Evolutionary conservation across 2,329 filamentous ascomycete genomes (phyloP).

Genomic region (Cladosporium velox): DNA sequence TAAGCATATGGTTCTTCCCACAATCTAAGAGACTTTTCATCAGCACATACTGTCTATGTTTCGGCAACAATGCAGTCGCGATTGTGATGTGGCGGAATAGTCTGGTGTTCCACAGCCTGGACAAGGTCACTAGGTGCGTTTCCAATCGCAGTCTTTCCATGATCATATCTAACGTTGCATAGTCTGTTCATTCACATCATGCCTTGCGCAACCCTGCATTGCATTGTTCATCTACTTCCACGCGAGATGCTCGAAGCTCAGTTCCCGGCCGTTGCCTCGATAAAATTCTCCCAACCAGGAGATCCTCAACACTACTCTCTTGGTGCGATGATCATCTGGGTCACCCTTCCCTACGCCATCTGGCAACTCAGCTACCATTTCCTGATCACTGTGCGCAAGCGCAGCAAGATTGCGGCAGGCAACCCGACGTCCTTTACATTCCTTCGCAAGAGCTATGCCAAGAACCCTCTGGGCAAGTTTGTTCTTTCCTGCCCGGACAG

Average conservation of each 20-base stretch:
- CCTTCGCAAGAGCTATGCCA: conserved; percentile 88
- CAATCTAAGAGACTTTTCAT: conserved; percentile 89
- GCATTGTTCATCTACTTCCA: conserved; percentile 79
- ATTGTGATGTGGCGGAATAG: conserved; percentile 99
- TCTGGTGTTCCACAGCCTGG: conserved; percentile 95
- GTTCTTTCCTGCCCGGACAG: conserved; percentile 74
- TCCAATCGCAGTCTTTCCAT: neutral
- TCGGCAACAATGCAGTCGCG: conserved; percentile 94
- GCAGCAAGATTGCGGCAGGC: conserved; percentile 92
- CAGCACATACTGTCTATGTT: conserved; percentile 86
- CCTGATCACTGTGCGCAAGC: conserved; percentile 90
- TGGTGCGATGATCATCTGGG: conserved; percentile 87
- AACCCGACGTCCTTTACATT: conserved; percentile 97
- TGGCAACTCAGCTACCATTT: conserved; percentile 96
- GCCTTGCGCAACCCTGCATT: conserved; percentile 92
- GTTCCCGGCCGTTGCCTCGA: conserved; percentile 83
- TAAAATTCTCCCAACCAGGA: conserved; percentile 69
- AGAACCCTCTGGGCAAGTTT: conserved; percentile 82
- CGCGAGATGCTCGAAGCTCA: conserved; percentile 64
- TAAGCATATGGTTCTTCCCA: conserved; percentile 89
- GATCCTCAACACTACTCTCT: conserved; percentile 75
- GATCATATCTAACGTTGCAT: conserved; percentile 17
- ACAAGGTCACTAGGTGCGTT: conserved; percentile 82
- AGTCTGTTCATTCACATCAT: conserved; percentile 99
- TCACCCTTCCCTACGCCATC: conserved; percentile 84